phyloP scores from a whole-genome alignment of 257 asterid genomes.

The Thymus mandschuricus region DNA sequence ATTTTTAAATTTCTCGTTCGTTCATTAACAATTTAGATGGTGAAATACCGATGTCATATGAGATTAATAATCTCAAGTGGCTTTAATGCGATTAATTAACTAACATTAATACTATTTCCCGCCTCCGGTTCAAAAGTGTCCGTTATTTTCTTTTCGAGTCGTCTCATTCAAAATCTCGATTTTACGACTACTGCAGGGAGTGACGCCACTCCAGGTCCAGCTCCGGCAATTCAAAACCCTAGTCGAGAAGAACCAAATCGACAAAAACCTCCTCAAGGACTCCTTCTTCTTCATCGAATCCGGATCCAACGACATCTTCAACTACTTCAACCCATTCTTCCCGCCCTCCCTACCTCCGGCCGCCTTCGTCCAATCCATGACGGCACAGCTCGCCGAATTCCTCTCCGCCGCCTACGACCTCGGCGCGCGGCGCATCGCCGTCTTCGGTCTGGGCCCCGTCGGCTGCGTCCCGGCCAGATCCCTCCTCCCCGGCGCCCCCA shows the following conservation, averaged over 20 bases:
- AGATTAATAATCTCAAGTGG: too few species aligned
- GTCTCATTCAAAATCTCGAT: too few species aligned
- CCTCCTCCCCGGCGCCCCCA: constrained; percentile 60
- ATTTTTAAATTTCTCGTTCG: too few species aligned
- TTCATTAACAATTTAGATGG: too few species aligned
- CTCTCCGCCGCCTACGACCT: constrained; percentile 45
- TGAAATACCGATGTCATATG: too few species aligned
- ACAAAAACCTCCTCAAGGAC: constrained; percentile 31
- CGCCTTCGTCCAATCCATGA: constrained; percentile 59
- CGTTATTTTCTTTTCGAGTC: too few species aligned
- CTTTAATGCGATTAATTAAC: too few species aligned
- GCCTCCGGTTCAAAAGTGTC: too few species aligned
- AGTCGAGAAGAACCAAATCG: constrained; percentile 43
- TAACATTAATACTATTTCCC: too few species aligned
- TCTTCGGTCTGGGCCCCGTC: constrained; percentile 72
- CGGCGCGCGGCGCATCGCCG: constrained; percentile 54
- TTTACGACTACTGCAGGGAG: constrained; percentile 40
- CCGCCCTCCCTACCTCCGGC: constrained; percentile 51
- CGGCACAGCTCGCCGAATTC: constrained; percentile 34
- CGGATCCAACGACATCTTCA: constrained; percentile 72
- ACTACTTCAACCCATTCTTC: constrained; percentile 55
- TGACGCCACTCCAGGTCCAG: constrained; percentile 61
- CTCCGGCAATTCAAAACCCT: constrained; percentile 59
- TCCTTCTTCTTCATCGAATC: constrained; percentile 67
- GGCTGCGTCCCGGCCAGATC: constrained; percentile 80